Evolutionary conservation across 2,329 filamentous ascomycete species (phyloP), one percentile per base, ranked within the genome.

Genomic region (Verticillium longisporum): DNA sequence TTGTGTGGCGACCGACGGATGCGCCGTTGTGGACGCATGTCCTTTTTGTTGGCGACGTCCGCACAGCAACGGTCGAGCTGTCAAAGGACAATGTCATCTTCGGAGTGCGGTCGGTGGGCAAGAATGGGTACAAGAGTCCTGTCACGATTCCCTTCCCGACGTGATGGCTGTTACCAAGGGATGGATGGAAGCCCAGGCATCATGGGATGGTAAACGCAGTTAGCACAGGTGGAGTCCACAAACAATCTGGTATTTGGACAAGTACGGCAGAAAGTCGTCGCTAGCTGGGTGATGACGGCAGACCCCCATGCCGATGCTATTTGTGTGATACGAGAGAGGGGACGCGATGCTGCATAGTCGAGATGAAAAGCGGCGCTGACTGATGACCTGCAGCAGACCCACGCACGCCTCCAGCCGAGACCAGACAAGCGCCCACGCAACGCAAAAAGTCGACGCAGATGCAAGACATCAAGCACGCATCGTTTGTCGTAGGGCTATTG

Each of bases 21-120:
- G 77, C 79, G 38, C 76, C 79, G 56, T 74, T 81, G 57, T 84
- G 80, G 81, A 80, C 79, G 53, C 74, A 79, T 61, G 70, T 74
- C 31, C 61, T 81, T 1, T 73, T 78, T 66, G 81, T 85, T 3
- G 82, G 82, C 0, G 73, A 77, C 31, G 77, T 78, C 3, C 73
- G 73, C 0, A 73, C 68, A 45, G 78, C 75, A 4, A 80, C 75
- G 5, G 70, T 86, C 15, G 68, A 75, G 1, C 67, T 85, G 64
- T 81, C 78, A 60, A 85, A 85, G 71, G 83, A 87, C 63, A 83
- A 84, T 70, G 79, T 83, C 13, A 77, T 83, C 31, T 84, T 86
- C 71, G 83, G 84, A 0, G 74, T 86, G 0, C 72, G 83, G 64
- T 75, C 80, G 21, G 78, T 82, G 4, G 79, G 79, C 0, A 73